These are phyloP conservation scores for Botrytis fragariae DNA, from an alignment of 2,329 filamentous ascomycete species.

Conservation along the genomic window DNA sequence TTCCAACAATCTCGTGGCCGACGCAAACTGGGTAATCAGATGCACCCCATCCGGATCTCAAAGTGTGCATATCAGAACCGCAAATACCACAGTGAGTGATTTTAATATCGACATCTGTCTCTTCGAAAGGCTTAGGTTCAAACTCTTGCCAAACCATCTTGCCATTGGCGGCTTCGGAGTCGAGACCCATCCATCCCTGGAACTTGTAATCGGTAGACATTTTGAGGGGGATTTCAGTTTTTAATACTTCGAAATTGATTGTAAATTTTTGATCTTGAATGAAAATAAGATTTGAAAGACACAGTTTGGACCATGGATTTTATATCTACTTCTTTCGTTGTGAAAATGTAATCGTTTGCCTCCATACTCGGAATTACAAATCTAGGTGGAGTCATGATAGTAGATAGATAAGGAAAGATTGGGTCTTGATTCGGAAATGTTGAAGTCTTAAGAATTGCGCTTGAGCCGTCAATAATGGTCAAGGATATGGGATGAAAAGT, in stretches of 20 bases:
- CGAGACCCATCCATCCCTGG: constrained; percentile 34
- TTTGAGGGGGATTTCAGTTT: background rate
- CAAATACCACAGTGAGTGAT: constrained; percentile 51
- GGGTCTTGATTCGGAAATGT: background rate
- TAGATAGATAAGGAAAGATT: background rate
- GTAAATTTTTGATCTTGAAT: background rate
- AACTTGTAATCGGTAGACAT: constrained; percentile 19
- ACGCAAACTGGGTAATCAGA: constrained; percentile 42
- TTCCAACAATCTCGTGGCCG: constrained; percentile 51
- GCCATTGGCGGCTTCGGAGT: constrained; percentile 31
- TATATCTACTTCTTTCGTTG: background rate
- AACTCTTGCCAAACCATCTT: constrained; percentile 40
- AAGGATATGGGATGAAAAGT: background rate
- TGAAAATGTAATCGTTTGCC: background rate
- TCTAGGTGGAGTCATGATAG: background rate
- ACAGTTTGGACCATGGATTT: background rate
- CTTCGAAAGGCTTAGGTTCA: constrained; percentile 46
- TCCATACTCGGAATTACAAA: background rate
- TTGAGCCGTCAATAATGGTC: background rate
- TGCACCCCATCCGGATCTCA: constrained; percentile 32
- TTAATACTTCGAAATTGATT: background rate
- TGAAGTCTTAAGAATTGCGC: background rate
- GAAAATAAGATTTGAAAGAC: too few relatives aligned
- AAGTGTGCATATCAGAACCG: constrained; percentile 38
- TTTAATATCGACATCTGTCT: constrained; percentile 48